Percentiles rank a stretch among this genome's conserved stretches.
These are phyloP conservation scores for Ganoderma lingzhi DNA, from an alignment of 1,284 basidiomycete genomes.

Conservation along the genomic window DNA sequence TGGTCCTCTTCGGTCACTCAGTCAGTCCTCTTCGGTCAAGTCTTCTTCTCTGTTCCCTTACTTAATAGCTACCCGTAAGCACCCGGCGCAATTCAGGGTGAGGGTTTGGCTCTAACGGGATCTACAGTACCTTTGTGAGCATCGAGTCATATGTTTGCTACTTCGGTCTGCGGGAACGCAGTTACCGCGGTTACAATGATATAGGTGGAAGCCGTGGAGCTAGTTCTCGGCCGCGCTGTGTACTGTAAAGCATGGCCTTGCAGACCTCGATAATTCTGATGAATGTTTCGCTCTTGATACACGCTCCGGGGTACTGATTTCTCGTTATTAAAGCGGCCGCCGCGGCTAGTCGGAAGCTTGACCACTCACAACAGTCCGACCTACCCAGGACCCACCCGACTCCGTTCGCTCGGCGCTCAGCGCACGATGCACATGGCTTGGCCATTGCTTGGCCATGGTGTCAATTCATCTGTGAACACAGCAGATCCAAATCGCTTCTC, in stretches of 20 bases:
- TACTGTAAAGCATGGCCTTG: neutral
- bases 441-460: neutral
- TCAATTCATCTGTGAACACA: neutral
- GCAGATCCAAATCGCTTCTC: neutral
- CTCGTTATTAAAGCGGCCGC: neutral
- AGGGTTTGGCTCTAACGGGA: neutral
- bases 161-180: neutral
- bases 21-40: neutral
- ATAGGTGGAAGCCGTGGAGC: neutral
- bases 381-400: neutral
- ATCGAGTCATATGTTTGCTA: neutral
- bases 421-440: neutral
- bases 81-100: neutral
- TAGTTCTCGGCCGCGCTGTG: neutral
- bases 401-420: neutral
- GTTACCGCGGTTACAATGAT: neutral
- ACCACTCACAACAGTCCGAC: neutral
- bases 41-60: neutral
- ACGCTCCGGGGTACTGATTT: neutral
- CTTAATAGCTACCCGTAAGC: slow-evolving; percentile 2
- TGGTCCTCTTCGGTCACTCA: neutral
- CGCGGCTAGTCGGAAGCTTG: neutral
- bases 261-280: neutral
- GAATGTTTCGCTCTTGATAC: neutral
- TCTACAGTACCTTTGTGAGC: neutral